Percentiles rank a stretch among this genome's conserved stretches.
These are phyloP conservation scores for Rubia occidens DNA, from an alignment of 305 asterid species.

Conservation along the genomic window DNA sequence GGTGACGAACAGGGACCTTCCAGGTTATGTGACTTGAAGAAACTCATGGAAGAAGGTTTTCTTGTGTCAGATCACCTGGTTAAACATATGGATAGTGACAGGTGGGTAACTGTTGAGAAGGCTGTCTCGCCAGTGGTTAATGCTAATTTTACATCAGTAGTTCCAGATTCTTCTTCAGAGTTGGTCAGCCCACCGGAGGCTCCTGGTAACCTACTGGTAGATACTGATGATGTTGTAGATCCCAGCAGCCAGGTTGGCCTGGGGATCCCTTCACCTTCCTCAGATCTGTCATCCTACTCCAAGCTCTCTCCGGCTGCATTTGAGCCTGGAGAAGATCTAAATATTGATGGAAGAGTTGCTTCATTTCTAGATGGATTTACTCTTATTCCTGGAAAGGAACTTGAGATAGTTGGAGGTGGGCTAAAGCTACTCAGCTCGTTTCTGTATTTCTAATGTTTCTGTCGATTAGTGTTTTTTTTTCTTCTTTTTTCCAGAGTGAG, in stretches of 20 bases:
- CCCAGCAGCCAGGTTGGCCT: slow-evolving; percentile 30
- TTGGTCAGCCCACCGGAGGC: slow-evolving; percentile 96
- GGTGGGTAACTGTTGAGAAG: slow-evolving; percentile 95
- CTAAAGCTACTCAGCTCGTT: slow-evolving; percentile 12
- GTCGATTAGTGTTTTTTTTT: not conserved
- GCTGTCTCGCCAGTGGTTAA: slow-evolving; percentile 86
- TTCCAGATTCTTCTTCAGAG: slow-evolving; percentile 72
- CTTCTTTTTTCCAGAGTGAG: slow-evolving; percentile 8
- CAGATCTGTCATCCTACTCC: slow-evolving; percentile 24
- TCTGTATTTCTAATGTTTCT: slow-evolving; percentile 10
- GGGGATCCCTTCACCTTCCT: slow-evolving; percentile 27
- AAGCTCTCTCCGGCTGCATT: slow-evolving; percentile 27
- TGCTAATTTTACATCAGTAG: slow-evolving; percentile 53
- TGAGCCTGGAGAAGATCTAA: slow-evolving; percentile 39
- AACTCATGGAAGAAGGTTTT: slow-evolving; percentile 71
- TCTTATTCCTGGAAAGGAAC: slow-evolving; percentile 69
- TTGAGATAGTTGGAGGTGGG: slow-evolving; percentile 75
- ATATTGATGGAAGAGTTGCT: slow-evolving; percentile 71
- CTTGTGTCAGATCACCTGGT: slow-evolving; percentile 88
- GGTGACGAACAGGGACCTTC: slow-evolving; percentile 90
- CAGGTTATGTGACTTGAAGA: slow-evolving; percentile 64
- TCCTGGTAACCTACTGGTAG: slow-evolving; percentile 85
- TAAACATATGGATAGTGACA: slow-evolving; percentile 71
- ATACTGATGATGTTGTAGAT: slow-evolving; percentile 38
- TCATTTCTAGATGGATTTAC: slow-evolving; percentile 56